These are phyloP conservation scores for Candolleomyces aberdarensis DNA, from an alignment of 768 basidiomycete genomes.

Conservation along the genomic window DNA sequence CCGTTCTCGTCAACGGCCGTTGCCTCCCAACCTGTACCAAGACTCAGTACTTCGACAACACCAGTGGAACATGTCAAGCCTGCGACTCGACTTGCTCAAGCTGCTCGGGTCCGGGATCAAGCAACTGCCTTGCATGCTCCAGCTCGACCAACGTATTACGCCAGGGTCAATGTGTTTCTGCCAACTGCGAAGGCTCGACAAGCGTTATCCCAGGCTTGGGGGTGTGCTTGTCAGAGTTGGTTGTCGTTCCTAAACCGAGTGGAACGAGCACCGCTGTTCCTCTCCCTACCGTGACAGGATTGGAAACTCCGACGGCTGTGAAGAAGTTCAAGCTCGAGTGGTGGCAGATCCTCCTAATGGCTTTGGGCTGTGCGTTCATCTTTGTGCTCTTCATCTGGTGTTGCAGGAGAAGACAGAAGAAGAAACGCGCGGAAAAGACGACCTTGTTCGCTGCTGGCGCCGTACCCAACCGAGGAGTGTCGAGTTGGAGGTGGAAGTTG, in stretches of 20 bases:
- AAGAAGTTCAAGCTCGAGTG: conserved; percentile 48
- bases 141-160: conserved; percentile 59
- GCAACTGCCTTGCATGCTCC: conserved; percentile 72
- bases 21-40: conserved; percentile 77
- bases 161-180: conserved; percentile 59
- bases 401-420: conserved; percentile 58
- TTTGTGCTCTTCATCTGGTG: conserved; percentile 63
- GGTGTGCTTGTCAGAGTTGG: conserved; percentile 75
- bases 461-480: conserved; percentile 46
- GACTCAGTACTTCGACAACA: conserved; percentile 67
- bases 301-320: conserved; percentile 46
- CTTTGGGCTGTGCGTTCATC: conserved; percentile 77
- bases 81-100: conserved; percentile 80
- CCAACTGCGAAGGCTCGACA: conserved; percentile 55
- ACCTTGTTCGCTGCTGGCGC: conserved; percentile 58
- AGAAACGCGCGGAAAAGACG: conserved; percentile 65
- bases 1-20: conserved; percentile 71
- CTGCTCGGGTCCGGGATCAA: conserved; percentile 67
- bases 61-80: conserved; percentile 58
- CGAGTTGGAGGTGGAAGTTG: conserved; percentile 56
- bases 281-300: conserved; percentile 55
- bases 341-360: conserved; percentile 88
- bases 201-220: conserved; percentile 69
- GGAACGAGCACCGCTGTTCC: conserved; percentile 44
- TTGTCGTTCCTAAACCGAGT: conserved; percentile 46